Evolutionary conservation across 78 protist species (phyloP), one percentile per base, ranked within the genome.

Genomic region (Dictyostelium firmibasis): DNA sequence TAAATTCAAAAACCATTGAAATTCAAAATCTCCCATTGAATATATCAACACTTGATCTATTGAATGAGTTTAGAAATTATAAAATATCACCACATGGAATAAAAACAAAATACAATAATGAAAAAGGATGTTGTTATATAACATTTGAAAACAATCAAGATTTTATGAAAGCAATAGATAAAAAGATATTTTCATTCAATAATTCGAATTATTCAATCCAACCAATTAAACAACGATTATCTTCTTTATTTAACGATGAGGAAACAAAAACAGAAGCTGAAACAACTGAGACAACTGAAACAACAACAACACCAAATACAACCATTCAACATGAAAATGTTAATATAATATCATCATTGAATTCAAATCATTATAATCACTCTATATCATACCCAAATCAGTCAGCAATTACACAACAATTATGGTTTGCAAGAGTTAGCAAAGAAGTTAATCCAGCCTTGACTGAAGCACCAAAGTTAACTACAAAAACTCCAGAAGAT

Each of bases 1-100:
- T 70, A 35, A 79, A 88, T 62, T 78, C 84, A 20, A 57, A 57
- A 20, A 57, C 67, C 67, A 83, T 88, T 33, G 93, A 88, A 31
- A 88, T 88, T 25, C 81, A 25, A 43, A 62, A 83, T 33, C 27
- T 88, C 2, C 86, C 93, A 77, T 10, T 70, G 3, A 44, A 36
- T 43, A 25, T 79, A 3, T 50, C 93, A 20, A 77, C 47, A 10
- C 16, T 43, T 7, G 93, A 88, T 43, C 44, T 88, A n/a, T 41
- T 64, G 36, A 44, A 67, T 1, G 6, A 41, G n/a, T 88, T 88
- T 44, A 5, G 9, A 43, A 79, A 72, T 11, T 44, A 41, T 4
- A 38, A 64, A 16, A 88, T 79, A 23, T 23, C 93, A 35, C n/a
- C 20, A 18, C 72, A 77, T 79, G 86, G 93, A 13, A 79, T 88